Base-by-base conservation (phyloP, 2,329 filamentous ascomycete genomes). In the Didymella pinodella region DNA sequence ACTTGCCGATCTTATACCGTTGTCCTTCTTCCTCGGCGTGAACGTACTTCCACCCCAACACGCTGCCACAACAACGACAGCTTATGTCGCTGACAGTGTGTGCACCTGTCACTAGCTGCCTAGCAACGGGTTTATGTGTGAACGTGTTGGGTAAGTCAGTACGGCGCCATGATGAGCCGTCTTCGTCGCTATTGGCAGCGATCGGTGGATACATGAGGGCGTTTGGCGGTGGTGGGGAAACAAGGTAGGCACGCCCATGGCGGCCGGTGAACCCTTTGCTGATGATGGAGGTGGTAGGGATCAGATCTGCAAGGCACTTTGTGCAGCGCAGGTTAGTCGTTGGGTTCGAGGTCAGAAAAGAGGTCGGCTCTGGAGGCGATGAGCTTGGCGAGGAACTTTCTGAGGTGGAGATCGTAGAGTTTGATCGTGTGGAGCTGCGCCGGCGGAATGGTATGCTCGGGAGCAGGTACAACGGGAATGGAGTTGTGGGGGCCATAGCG, bases 1-100 rank as follows among this genome's bases (percentile, higher is more conserved):
- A 88, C 69, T 88, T 88, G n/a, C 86, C 86, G 2, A 88, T 84
- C 68, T 89, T 89, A 68, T 89, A 89, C 54, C 81, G 78, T 74
- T 89, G 86, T 11, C 74, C 78, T 58, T 88, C 85, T 63, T 88
- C 85, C 59, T 86, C 85, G 0, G 86, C 86, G 20, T 82, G 80
- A 25, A 88, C 82, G 67, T 89, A 89, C 72, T 89, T 88, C 86
- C 86, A 89, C 2, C 86, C 86, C 20, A 89, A 68, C 34, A 86
- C 80, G 53, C 71, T 82, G 2, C 82, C 84, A 62, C 86, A 89
- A 46, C 81, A 79, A 4, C 78, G 74, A 66, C 86, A 89, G 62
- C 77, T 82, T 43, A 89, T 82, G 60, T 89, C 86, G 55, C 81
- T 81, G 7, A 89, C 86, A 0, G 85, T 88, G 64, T 89, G 86